Evolutionary conservation across 2,329 filamentous ascomycete species (phyloP).

Genomic region (Bipolaris oryzae): DNA sequence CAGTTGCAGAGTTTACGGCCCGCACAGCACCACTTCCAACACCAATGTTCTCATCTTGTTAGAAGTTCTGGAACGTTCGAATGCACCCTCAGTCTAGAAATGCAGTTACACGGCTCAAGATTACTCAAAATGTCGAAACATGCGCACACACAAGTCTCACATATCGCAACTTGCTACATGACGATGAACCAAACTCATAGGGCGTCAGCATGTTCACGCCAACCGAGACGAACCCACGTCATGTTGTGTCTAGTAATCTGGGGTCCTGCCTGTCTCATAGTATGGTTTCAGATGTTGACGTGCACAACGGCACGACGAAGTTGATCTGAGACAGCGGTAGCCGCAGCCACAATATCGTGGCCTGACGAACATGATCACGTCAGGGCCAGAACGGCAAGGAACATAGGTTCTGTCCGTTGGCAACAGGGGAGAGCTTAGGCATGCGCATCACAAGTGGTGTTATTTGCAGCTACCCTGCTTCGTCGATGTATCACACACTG

Average conservation of each 20-base stretch:
- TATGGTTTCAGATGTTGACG: constrained; percentile 11
- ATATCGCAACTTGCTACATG: constrained; percentile 10
- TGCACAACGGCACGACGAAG: constrained; percentile 1
- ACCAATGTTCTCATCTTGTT: background rate
- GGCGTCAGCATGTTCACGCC: background rate
- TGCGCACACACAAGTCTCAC: background rate
- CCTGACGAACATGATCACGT: background rate
- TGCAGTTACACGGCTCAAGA: background rate
- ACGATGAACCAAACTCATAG: background rate
- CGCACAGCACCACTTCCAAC: background rate
- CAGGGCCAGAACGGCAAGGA: background rate
- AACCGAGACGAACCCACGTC: background rate
- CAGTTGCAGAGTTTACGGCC: background rate
- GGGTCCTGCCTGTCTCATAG: constrained; percentile 11
- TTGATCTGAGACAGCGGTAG: constrained; percentile 1
- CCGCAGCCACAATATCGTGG: background rate
- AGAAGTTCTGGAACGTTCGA: background rate
- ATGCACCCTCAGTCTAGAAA: background rate
- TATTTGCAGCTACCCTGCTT: background rate
- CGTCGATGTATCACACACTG: background rate
- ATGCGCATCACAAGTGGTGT: background rate
- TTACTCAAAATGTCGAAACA: constrained; percentile 1
- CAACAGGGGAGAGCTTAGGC: background rate
- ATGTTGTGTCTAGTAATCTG: background rate
- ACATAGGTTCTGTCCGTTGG: background rate